Percentiles rank a stretch among this genome's conserved stretches.
These are phyloP conservation scores for Ascochyta clinopodiicola DNA, from an alignment of 2,329 filamentous ascomycete species.

Conservation along the genomic window DNA sequence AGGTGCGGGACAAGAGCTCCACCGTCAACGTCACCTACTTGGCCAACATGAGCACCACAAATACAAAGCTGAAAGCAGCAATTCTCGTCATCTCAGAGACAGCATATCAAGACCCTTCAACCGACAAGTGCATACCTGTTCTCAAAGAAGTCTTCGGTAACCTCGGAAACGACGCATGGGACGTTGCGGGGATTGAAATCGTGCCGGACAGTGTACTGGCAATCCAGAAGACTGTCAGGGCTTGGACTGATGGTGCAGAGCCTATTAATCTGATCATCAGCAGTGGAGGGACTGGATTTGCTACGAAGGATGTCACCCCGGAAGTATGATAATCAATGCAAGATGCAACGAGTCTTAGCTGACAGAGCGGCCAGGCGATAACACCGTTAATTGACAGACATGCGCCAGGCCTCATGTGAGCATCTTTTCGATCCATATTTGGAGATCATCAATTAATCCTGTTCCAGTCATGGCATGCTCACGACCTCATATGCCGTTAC, in stretches of 20 bases:
- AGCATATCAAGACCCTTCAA: constrained; percentile 76
- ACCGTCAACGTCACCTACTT: constrained; percentile 22
- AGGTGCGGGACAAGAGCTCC: constrained; percentile 29
- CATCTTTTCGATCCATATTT: not conserved
- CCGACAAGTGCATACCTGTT: constrained; percentile 73
- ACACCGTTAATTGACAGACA: constrained; percentile 79
- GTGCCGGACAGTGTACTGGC: constrained; percentile 76
- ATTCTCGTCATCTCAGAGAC: constrained; percentile 93
- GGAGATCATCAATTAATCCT: constrained; percentile 19
- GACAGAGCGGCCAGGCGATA: constrained; percentile 67
- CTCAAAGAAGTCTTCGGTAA: constrained; percentile 73
- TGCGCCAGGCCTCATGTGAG: constrained; percentile 82
- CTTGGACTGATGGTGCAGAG: constrained; percentile 72
- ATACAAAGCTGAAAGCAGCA: constrained; percentile 68
- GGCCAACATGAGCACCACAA: constrained; percentile 39
- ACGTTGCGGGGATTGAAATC: constrained; percentile 71
- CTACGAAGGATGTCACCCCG: constrained; percentile 82
- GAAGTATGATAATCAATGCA: constrained; percentile 64
- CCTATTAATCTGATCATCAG: constrained; percentile 79
- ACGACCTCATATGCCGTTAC: constrained; percentile 83
- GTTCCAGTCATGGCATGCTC: constrained; percentile 82
- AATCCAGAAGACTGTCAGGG: constrained; percentile 75
- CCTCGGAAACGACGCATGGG: constrained; percentile 75
- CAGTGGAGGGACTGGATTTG: constrained; percentile 93
- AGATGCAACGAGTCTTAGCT: constrained; percentile 3